phyloP scores from a whole-genome alignment of 2,329 filamentous ascomycete genomes.

The Akanthomyces uredinophilus region DNA sequence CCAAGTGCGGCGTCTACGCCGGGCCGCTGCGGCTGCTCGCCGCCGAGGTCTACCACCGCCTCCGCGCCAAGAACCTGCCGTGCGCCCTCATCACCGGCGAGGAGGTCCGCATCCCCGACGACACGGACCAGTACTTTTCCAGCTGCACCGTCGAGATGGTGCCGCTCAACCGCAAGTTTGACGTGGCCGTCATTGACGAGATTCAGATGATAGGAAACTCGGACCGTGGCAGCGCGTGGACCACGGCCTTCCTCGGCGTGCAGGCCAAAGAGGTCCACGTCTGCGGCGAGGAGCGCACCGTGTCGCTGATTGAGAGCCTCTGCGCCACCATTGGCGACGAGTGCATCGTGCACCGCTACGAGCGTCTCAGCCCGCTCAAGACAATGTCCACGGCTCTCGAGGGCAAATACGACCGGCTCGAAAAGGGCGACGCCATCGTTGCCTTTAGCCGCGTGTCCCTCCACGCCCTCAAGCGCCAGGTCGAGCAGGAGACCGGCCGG shows the following conservation, averaged over 20 bases:
- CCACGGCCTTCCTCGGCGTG: conserved; percentile 79
- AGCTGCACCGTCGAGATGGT: conserved; percentile 95
- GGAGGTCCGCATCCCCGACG: conserved; percentile 67
- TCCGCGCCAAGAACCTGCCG: conserved; percentile 68
- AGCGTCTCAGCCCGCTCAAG: conserved; percentile 74
- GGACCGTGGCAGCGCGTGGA: conserved; percentile 91
- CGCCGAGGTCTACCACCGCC: conserved; percentile 88
- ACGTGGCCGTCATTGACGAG: conserved; percentile 95
- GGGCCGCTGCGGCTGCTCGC: conserved; percentile 84
- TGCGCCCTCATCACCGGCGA: conserved; percentile 89
- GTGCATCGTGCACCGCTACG: conserved; percentile 73
- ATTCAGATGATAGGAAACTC: conserved; percentile 90
- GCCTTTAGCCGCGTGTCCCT: conserved; percentile 79
- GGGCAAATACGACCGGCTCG: conserved; percentile 59
- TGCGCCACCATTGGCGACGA: conserved; percentile 77
- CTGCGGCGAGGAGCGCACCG: conserved; percentile 81
- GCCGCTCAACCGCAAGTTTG: conserved; percentile 52
- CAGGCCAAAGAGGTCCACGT: conserved; percentile 86
- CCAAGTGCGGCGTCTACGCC: conserved; percentile 76
- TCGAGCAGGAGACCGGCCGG: conserved; percentile 70
- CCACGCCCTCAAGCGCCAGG: conserved; percentile 70
- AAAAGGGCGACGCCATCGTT: conserved; percentile 89
- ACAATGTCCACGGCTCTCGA: conserved; percentile 59
- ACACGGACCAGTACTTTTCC: conserved; percentile 54
- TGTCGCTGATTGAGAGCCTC: conserved; percentile 71